Evolutionary conservation across 2,329 filamentous ascomycete genomes (phyloP).

Genomic region (Grosmannia serpens): DNA sequence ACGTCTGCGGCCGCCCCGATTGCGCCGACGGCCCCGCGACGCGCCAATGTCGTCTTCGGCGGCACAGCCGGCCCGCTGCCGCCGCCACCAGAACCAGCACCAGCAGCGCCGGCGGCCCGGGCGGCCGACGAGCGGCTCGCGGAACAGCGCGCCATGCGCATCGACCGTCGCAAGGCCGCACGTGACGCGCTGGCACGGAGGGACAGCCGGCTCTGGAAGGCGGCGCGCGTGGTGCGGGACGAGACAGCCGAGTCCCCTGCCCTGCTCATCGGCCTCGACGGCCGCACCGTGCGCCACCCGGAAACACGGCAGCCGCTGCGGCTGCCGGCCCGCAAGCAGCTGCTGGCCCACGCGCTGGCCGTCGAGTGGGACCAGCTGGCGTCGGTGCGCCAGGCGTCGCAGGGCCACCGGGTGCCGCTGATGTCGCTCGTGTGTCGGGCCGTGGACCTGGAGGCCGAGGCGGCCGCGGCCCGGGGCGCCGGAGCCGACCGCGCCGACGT

Average conservation of each 20-base stretch:
- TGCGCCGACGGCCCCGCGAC: not conserved
- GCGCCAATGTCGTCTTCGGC: not conserved
- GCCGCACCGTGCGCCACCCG: slow-evolving; percentile 65
- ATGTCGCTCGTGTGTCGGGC: slow-evolving; percentile 78
- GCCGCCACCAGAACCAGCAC: not conserved
- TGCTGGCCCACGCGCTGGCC: slow-evolving; percentile 76
- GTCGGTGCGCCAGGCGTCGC: slow-evolving; percentile 71
- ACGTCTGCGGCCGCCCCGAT: not conserved
- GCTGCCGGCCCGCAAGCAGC: slow-evolving; percentile 62
- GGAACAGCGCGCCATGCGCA: slow-evolving; percentile 21
- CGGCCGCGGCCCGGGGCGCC: slow-evolving; percentile 8
- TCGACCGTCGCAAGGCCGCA: slow-evolving; percentile 32
- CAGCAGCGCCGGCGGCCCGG: slow-evolving; percentile 25
- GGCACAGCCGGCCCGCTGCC: not conserved
- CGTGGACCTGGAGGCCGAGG: slow-evolving; percentile 61
- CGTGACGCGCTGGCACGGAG: slow-evolving; percentile 42
- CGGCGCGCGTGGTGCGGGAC: not conserved
- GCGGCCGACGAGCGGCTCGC: slow-evolving; percentile 26
- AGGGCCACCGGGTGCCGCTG: slow-evolving; percentile 78
- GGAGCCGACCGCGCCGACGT: slow-evolving; percentile 10
- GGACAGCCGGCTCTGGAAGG: slow-evolving; percentile 17
- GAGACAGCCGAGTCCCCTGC: slow-evolving; percentile 8
- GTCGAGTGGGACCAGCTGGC: slow-evolving; percentile 86
- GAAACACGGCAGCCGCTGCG: slow-evolving; percentile 59
- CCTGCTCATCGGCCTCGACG: not conserved